Evolutionary conservation across 75 land plant genomes (phyloP).

Genomic region (Ceratopteris richardii): DNA sequence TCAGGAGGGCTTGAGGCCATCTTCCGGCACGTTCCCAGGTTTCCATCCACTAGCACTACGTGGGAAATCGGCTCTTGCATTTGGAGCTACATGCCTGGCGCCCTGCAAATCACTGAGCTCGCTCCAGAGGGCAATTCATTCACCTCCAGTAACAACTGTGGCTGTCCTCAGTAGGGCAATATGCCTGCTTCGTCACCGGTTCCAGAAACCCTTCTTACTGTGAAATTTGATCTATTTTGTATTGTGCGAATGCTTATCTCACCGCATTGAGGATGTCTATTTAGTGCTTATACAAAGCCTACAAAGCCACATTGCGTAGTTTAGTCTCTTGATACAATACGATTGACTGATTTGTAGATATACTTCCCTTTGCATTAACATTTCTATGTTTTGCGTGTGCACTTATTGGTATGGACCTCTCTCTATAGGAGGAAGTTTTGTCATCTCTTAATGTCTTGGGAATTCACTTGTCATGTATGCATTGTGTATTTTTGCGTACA

Average conservation of each 20-base stretch:
- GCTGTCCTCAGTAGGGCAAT: too few species aligned
- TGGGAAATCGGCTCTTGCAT: slow-evolving; percentile 43
- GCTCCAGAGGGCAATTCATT: slow-evolving; percentile 7
- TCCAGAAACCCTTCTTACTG: neutral
- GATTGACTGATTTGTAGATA: too few species aligned
- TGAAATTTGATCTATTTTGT: neutral
- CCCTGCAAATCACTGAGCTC: slow-evolving; percentile 30
- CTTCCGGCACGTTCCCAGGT: neutral
- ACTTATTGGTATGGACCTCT: too few species aligned
- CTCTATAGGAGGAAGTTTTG: too few species aligned
- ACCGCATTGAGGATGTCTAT: neutral
- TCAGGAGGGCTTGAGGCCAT: slow-evolving; percentile 8
- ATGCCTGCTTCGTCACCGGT: neutral
- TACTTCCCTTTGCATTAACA: too few species aligned
- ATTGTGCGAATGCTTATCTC: neutral
- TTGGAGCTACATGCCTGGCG: slow-evolving; percentile 58
- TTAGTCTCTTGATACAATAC: too few species aligned
- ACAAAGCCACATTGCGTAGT: too few species aligned
- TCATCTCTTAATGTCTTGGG: too few species aligned
- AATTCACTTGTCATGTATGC: too few species aligned
- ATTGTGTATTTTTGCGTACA: too few species aligned
- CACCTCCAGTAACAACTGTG: neutral
- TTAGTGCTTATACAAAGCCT: neutral
- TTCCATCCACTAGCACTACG: neutral
- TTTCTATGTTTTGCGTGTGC: too few species aligned